Conservation (phyloP, 1,284 basidiomycete species). For the Pterula multifida region DNA sequence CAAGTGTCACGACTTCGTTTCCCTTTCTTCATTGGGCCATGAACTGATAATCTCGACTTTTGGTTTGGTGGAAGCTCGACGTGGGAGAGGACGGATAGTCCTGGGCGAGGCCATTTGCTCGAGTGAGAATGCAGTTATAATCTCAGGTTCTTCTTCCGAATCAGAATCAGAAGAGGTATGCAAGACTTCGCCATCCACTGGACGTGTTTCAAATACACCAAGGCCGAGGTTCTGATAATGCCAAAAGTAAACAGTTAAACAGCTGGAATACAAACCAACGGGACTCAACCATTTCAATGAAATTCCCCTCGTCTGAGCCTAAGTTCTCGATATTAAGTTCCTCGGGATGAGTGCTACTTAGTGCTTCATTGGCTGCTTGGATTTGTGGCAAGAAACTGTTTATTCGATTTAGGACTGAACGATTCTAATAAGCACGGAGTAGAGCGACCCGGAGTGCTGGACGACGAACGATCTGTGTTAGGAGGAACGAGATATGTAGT, state of each 20-base stretch:
- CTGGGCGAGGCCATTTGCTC: neutral
- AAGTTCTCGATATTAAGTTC: neutral
- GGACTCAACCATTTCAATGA: neutral
- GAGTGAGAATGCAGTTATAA: neutral
- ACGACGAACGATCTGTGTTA: neutral
- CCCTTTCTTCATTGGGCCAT: neutral
- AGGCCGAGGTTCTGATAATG: neutral
- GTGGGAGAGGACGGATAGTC: neutral
- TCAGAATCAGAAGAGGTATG: neutral
- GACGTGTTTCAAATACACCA: neutral
- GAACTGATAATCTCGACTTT: neutral
- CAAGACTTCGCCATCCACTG: neutral
- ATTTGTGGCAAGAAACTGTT: neutral
- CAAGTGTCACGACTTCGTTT: neutral
- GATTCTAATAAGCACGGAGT: neutral
- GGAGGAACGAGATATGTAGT: neutral
- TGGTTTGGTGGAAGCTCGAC: neutral
- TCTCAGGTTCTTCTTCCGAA: neutral
- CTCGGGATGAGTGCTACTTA: neutral
- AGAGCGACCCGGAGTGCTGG: neutral
- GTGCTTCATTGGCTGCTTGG: neutral
- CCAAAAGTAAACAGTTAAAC: neutral
- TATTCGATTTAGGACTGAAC: neutral
- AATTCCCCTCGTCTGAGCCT: neutral
- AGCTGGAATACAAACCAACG: neutral